Evolutionary conservation across 1,284 basidiomycete genomes (phyloP).

Genomic region (Rhizopogon hawkerae): DNA sequence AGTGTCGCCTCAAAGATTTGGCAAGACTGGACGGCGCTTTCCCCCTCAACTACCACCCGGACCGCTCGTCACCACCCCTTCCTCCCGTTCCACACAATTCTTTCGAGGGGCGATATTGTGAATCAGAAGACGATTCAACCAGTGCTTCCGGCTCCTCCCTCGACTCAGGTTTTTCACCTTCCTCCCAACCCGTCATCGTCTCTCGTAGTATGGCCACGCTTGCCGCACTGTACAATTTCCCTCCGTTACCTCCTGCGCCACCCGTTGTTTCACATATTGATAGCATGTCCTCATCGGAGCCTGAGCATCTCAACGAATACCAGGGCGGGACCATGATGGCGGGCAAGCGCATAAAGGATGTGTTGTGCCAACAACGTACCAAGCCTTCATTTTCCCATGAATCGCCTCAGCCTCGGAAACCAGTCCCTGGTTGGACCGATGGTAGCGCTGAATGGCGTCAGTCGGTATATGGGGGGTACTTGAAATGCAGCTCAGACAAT

Average conservation of each 20-base stretch:
- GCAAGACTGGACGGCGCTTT: constrained; percentile 33
- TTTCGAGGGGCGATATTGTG: constrained; percentile 25
- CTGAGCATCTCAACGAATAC: constrained; percentile 33
- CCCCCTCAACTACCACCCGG: constrained; percentile 40
- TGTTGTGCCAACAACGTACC: constrained; percentile 33
- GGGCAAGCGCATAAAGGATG: constrained; percentile 44
- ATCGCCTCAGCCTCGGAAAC: constrained; percentile 29
- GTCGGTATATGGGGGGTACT: constrained; percentile 40
- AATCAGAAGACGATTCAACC: constrained; percentile 34
- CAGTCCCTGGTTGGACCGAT: constrained; percentile 63
- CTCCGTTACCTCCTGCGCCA: constrained; percentile 44
- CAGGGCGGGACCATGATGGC: constrained; percentile 62
- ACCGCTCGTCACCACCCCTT: constrained; percentile 31
- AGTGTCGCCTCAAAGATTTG: constrained; percentile 55
- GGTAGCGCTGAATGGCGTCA: constrained; percentile 57
- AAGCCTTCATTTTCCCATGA: constrained; percentile 21
- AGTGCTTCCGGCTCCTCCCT: constrained; percentile 31
- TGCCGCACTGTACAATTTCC: constrained; percentile 46
- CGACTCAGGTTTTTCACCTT: constrained; percentile 30
- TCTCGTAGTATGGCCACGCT: constrained; percentile 43
- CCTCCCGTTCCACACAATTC: constrained; percentile 35
- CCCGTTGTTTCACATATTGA: constrained; percentile 30
- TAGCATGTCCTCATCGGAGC: constrained; percentile 12
- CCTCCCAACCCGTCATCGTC: constrained; percentile 22
- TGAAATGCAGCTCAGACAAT: constrained; percentile 25